phyloP scores from a whole-genome alignment of 768 basidiomycete species.

The Mycena polygramma region DNA sequence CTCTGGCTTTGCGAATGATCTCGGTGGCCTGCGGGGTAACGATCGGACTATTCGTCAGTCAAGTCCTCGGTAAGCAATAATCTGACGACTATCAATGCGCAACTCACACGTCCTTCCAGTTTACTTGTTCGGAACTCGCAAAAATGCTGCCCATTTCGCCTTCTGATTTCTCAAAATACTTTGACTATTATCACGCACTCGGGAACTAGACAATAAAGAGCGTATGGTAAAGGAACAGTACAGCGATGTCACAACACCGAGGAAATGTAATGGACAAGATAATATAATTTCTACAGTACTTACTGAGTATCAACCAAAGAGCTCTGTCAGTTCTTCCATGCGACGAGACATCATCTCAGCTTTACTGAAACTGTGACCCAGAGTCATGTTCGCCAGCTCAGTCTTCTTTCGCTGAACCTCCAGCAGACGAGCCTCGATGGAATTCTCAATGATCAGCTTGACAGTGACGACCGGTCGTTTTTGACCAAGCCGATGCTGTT shows the following conservation, averaged over 20 bases:
- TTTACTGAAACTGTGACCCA: constrained; percentile 89
- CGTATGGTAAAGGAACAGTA: constrained; percentile 38
- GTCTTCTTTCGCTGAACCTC: constrained; percentile 97
- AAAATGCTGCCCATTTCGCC: constrained; percentile 81
- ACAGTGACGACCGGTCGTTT: constrained; percentile 91
- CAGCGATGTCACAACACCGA: constrained; percentile 26
- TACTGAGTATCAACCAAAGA: constrained; percentile 64
- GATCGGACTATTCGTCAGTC: constrained; percentile 86
- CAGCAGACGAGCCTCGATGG: constrained; percentile 92
- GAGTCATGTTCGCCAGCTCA: constrained; percentile 93
- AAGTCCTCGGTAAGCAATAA: constrained; percentile 64
- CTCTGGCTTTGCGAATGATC: constrained; percentile 86
- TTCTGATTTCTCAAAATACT: constrained; percentile 56
- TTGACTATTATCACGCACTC: constrained; percentile 22
- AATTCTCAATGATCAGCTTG: constrained; percentile 94
- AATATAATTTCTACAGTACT: constrained; percentile 47
- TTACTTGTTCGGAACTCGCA: constrained; percentile 80
- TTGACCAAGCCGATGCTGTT: constrained; percentile 95
- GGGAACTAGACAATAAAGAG: constrained; percentile 22
- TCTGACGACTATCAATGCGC: not conserved
- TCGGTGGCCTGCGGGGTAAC: constrained; percentile 85
- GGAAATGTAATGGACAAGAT: constrained; percentile 40
- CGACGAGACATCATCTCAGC: constrained; percentile 89
- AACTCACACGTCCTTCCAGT: constrained; percentile 50
- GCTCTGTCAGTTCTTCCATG: constrained; percentile 86